Evolutionary conservation across 176 grass and related monocot genomes (phyloP).

Genomic region (Oryza meyeriana): DNA sequence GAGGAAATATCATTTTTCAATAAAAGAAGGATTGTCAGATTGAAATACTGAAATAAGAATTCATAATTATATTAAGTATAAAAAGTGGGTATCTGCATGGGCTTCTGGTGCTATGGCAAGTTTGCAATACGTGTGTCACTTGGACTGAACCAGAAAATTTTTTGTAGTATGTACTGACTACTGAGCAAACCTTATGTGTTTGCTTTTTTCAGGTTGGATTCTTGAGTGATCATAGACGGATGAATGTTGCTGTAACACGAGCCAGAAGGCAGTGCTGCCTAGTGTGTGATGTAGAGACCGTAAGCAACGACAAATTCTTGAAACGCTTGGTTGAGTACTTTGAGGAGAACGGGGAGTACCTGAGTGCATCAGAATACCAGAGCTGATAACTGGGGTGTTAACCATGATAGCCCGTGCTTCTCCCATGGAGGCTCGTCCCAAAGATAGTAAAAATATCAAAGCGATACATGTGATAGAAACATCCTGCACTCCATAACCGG

Average conservation of each 20-base stretch:
- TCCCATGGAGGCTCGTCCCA: not conserved
- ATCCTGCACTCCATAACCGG: not conserved
- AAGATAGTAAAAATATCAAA: not conserved
- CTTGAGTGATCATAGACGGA: conserved; percentile 85
- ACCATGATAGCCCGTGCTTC: not conserved
- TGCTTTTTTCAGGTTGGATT: conserved; percentile 66
- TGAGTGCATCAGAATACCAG: conserved; percentile 78
- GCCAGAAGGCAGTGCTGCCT: conserved; percentile 89
- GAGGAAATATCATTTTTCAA: not conserved
- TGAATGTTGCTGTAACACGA: conserved; percentile 95
- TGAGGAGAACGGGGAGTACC: conserved; percentile 77
- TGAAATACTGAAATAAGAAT: not conserved
- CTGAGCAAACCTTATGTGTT: not conserved
- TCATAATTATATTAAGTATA: not conserved
- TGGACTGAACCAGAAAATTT: not conserved
- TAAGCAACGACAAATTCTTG: conserved; percentile 72
- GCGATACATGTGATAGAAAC: not conserved
- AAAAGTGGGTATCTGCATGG: not conserved
- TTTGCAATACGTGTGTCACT: not conserved
- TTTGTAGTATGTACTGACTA: not conserved
- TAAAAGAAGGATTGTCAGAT: not conserved
- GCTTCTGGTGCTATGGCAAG: no score
- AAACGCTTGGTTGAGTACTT: conserved; percentile 92
- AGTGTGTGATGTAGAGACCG: conserved; percentile 81
- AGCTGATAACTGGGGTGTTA: conserved; percentile 8